Conservation (phyloP, 192 early-diverging fungal species). For the Backusella westeae region DNA sequence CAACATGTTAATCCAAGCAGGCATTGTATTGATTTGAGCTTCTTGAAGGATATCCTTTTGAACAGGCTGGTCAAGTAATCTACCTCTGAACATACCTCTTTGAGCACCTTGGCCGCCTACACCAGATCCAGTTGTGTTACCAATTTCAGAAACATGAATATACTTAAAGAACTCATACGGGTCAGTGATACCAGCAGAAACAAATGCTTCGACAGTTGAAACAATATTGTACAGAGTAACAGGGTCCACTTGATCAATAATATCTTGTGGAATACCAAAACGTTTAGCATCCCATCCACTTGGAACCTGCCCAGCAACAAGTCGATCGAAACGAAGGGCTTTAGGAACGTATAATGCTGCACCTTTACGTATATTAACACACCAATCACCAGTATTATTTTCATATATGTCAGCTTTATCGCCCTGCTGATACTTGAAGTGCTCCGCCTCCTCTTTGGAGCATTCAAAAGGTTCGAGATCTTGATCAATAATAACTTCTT, state of each 20-base stretch:
- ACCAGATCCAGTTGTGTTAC: slow-evolving; percentile 88
- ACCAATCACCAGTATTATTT: slow-evolving; percentile 65
- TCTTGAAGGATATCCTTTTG: slow-evolving; percentile 95
- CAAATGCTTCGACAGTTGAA: slow-evolving; percentile 88
- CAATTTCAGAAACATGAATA: slow-evolving; percentile 92
- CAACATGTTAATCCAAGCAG: slow-evolving; percentile 97
- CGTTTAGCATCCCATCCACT: slow-evolving; percentile 92
- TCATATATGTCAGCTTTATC: slow-evolving; percentile 74
- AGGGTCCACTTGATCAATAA: slow-evolving; percentile 87
- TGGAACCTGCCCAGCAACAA: slow-evolving; percentile 91
- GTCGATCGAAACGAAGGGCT: slow-evolving; percentile 89
- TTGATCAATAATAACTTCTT: slow-evolving; percentile 85
- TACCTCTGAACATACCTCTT: slow-evolving; percentile 75
- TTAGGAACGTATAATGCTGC: slow-evolving; percentile 88
- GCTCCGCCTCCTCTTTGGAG: slow-evolving; percentile 83
- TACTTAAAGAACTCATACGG: slow-evolving; percentile 98
- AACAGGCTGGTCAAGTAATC: slow-evolving; percentile 78
- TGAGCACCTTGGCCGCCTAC: slow-evolving; percentile 83
- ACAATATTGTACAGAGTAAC: slow-evolving; percentile 89
- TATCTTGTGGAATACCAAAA: slow-evolving; percentile 91
- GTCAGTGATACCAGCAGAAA: slow-evolving; percentile 90
- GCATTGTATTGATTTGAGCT: slow-evolving; percentile 92
- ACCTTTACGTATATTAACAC: slow-evolving; percentile 82
- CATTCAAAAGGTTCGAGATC: slow-evolving; percentile 88
- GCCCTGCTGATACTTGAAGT: slow-evolving; percentile 81